Conservation (phyloP, 306 rosid species). For the Castanea crenata region DNA sequence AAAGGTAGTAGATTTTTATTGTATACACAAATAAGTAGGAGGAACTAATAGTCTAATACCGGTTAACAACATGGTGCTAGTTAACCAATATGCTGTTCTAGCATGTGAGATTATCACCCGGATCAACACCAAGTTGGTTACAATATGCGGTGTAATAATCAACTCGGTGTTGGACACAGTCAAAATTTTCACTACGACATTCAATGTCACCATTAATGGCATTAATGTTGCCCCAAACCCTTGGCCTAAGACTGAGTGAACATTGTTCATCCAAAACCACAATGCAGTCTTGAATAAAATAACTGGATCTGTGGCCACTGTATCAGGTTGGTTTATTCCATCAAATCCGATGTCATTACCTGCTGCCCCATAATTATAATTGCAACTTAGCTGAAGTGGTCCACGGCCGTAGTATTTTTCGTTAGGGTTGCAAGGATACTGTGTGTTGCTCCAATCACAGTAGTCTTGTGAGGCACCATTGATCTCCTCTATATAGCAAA, state of each 20-base stretch:
- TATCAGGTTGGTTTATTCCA: constrained; percentile 62
- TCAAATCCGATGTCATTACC: constrained; percentile 57
- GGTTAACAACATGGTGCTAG: no score
- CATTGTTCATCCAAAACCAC: constrained; percentile 75
- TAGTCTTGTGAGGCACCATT: constrained; percentile 66
- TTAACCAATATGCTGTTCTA: constrained; percentile 5
- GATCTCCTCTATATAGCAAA: constrained; percentile 85
- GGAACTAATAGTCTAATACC: no score
- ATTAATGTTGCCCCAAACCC: constrained; percentile 85
- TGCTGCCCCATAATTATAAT: constrained; percentile 75
- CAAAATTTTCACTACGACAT: constrained; percentile 49
- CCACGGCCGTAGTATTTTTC: constrained; percentile 78
- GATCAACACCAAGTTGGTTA: constrained; percentile 53
- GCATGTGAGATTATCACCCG: constrained; percentile 68
- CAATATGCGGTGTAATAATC: constrained; percentile 60
- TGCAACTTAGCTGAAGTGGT: constrained; percentile 81
- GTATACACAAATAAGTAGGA: no score
- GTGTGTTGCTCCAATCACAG: constrained; percentile 52
- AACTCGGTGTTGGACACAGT: constrained; percentile 43
- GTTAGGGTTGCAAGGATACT: constrained; percentile 59
- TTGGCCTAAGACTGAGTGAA: constrained; percentile 49
- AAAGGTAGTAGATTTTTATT: no score
- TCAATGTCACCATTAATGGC: constrained; percentile 80
- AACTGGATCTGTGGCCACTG: constrained; percentile 47
- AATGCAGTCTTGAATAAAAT: constrained; percentile 71